These are phyloP conservation scores for Starmerella ratchasimensis DNA, from an alignment of 805 yeast genomes.

Conservation along the genomic window DNA sequence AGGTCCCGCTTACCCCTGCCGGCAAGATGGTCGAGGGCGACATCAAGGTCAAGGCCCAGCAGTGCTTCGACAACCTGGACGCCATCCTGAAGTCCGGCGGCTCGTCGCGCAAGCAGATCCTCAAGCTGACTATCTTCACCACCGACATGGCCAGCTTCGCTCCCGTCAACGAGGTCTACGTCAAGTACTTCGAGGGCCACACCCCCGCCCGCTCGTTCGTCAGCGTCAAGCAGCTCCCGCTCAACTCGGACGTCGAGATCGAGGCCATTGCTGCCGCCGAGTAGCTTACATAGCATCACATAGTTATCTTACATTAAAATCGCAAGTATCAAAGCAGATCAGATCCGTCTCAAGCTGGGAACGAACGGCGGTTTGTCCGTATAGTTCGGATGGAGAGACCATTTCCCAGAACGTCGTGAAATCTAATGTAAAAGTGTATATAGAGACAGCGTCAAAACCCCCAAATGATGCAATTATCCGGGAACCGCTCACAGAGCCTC, in stretches of 20 bases:
- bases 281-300: no score
- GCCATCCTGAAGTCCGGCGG: slow-evolving; percentile 73
- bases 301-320: background rate
- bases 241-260: slow-evolving; percentile 75
- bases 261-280: slow-evolving; percentile 71
- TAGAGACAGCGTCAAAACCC: no score
- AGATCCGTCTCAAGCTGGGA: background rate
- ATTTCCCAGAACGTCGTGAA: no score
- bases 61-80: slow-evolving; percentile 30
- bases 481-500: no score
- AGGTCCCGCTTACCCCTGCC: slow-evolving; percentile 74
- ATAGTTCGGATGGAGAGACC: no score
- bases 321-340: no score
- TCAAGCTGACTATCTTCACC: slow-evolving; percentile 79
- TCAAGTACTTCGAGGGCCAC: slow-evolving; percentile 29
- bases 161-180: slow-evolving; percentile 75
- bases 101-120: slow-evolving; percentile 68
- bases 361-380: background rate
- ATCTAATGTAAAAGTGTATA: no score
- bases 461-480: no score
- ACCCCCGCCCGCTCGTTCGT: slow-evolving; percentile 94
- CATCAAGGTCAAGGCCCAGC: slow-evolving; percentile 33
- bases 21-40: slow-evolving; percentile 71
- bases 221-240: slow-evolving; percentile 82
- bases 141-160: slow-evolving; percentile 81